These are phyloP conservation scores for Colletotrichum cereale DNA, from an alignment of 2,329 filamentous ascomycete species.

Conservation along the genomic window DNA sequence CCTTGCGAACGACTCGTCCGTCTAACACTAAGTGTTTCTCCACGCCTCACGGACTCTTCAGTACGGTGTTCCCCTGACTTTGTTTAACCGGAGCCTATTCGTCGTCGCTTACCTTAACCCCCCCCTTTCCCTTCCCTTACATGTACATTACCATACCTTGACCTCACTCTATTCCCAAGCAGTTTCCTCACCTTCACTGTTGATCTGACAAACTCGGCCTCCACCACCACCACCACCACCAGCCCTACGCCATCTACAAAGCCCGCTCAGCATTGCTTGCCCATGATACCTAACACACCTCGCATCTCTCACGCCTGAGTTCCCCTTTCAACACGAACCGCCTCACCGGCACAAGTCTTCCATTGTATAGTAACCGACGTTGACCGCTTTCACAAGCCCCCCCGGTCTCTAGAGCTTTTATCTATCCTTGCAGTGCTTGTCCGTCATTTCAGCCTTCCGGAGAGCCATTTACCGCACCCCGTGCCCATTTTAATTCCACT, in stretches of 20 bases:
- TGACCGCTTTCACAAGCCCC: conserved; percentile 19
- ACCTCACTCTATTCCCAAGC: conserved; percentile 7
- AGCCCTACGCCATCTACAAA: not conserved
- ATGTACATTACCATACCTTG: conserved; percentile 23
- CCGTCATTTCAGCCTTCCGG: not conserved
- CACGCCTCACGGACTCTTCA: conserved; percentile 3
- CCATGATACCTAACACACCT: conserved; percentile 10
- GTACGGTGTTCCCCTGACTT: conserved; percentile 29
- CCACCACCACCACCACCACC: not conserved
- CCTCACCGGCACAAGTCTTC: conserved; percentile 3
- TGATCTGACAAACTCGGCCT: not conserved
- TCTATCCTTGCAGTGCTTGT: not conserved
- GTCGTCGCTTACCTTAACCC: conserved; percentile 18
- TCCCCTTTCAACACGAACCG: not conserved
- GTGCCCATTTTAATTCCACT: conserved; percentile 32
- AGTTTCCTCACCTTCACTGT: conserved; percentile 10
- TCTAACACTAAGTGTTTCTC: conserved; percentile 16
- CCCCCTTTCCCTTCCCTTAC: conserved; percentile 1
- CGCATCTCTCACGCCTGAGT: not conserved
- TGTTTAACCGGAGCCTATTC: conserved; percentile 10
- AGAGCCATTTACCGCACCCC: conserved; percentile 24
- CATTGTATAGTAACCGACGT: not conserved
- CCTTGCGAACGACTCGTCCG: conserved; percentile 17
- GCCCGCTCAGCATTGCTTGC: conserved; percentile 11
- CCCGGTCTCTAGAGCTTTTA: not conserved